Evolutionary conservation across 225 moss, liverwort and hornwort genomes (phyloP).

Genomic region (Thuidium tamariscinum): DNA sequence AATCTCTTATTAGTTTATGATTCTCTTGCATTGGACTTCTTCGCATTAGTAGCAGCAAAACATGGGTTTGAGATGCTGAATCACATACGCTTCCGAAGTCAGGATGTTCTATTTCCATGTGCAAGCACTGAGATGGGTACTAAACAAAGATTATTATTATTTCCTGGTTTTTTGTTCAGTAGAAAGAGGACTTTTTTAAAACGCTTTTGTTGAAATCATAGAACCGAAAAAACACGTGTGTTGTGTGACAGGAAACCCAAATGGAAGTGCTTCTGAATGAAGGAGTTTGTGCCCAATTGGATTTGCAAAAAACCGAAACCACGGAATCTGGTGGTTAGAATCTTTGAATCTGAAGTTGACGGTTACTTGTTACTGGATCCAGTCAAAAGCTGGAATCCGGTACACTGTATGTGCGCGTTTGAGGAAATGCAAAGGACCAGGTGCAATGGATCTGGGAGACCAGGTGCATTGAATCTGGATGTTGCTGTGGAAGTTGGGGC

Average conservation of each 20-base stretch:
- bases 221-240: background rate
- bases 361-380: background rate
- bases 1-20: background rate
- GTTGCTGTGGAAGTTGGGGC: too few relatives aligned
- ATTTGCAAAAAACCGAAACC: background rate
- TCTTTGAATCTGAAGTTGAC: background rate
- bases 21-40: background rate
- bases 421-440: background rate
- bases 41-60: background rate
- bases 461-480: background rate
- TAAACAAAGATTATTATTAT: background rate
- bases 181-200: background rate
- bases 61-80: background rate
- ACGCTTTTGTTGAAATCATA: background rate
- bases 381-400: background rate
- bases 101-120: background rate
- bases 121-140: too few relatives aligned
- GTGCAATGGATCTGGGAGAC: background rate
- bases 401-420: background rate
- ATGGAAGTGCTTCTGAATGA: background rate
- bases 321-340: background rate
- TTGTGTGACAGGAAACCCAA: background rate
- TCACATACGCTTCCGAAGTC: background rate
- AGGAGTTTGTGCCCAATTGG: background rate
- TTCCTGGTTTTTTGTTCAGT: background rate